Evolutionary conservation across 2,329 filamentous ascomycete genomes (phyloP).

Genomic region (Cladosporium velox): DNA sequence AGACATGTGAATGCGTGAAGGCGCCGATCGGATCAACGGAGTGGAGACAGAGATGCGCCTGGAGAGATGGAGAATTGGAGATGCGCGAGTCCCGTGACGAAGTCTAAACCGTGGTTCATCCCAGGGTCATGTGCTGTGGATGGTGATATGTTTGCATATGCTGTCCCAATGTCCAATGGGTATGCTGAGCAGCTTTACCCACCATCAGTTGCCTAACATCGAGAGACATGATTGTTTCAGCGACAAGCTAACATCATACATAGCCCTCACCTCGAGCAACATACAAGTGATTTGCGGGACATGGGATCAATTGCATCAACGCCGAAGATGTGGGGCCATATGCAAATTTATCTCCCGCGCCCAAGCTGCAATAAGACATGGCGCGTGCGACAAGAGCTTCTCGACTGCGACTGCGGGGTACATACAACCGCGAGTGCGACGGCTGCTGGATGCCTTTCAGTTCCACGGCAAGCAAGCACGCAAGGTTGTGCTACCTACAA

Average conservation of each 20-base stretch:
- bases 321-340: background rate
- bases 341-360: background rate
- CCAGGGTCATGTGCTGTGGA: background rate
- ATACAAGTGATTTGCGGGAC: background rate
- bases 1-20: constrained; percentile 15
- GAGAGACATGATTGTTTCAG: background rate
- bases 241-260: background rate
- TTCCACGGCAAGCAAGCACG: background rate
- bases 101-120: background rate
- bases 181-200: background rate
- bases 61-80: background rate
- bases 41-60: background rate
- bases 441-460: background rate
- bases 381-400: background rate
- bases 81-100: constrained; percentile 3
- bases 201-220: background rate
- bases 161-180: background rate
- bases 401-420: background rate
- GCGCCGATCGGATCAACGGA: constrained; percentile 5
- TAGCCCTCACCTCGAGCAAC: background rate
- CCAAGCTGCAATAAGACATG: background rate
- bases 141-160: background rate
- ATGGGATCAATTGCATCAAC: background rate
- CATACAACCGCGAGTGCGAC: background rate
- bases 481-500: background rate